A percentile compares a stretch with the other conserved stretches of the same genome.
Evolutionary conservation across 2,329 filamentous ascomycete genomes (phyloP).

Genomic region (Aspergillus novofumigatus): DNA sequence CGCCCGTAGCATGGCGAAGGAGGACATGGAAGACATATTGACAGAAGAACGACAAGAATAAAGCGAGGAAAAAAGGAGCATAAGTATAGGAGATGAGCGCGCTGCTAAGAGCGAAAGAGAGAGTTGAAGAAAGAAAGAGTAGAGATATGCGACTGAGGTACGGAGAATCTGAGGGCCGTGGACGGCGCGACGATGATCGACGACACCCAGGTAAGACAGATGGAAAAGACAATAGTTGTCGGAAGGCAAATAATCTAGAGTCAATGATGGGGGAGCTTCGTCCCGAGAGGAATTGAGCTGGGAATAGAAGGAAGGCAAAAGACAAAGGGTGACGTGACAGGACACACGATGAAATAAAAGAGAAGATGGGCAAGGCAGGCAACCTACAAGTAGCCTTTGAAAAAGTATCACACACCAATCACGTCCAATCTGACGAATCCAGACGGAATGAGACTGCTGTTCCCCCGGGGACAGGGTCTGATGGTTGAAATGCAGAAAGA

Average conservation of each 20-base stretch:
- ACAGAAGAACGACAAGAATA: constrained; percentile 12
- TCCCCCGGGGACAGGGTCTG: constrained; percentile 3
- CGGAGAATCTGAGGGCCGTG: constrained; percentile 12
- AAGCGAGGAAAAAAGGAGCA: constrained; percentile 7
- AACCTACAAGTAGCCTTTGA: constrained; percentile 42
- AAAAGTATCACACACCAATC: constrained; percentile 12
- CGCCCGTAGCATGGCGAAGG: constrained; percentile 14
- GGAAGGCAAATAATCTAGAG: constrained; percentile 5
- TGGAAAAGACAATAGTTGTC: constrained; percentile 13
- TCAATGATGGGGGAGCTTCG: constrained; percentile 8
- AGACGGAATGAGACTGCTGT: constrained; percentile 11
- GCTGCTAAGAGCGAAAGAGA: constrained; percentile 14
- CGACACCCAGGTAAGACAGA: constrained; percentile 12
- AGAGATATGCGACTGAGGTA: constrained; percentile 4
- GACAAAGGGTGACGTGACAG: constrained; percentile 13
- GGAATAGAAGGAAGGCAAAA: constrained; percentile 16
- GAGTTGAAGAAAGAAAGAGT: constrained; percentile 11
- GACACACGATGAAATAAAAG: constrained; percentile 18
- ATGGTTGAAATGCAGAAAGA: constrained; percentile 1
- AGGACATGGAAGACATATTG: constrained; percentile 13
- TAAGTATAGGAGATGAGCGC: constrained; percentile 15
- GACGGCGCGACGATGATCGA: constrained; percentile 18
- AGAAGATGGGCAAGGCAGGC: constrained; percentile 28
- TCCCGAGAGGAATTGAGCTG: constrained; percentile 9
- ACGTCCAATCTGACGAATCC: constrained; percentile 14